Percentiles rank a stretch among this genome's conserved stretches.
These are phyloP conservation scores for Sesbania bispinosa DNA, from an alignment of 306 rosid species.

Conservation along the genomic window DNA sequence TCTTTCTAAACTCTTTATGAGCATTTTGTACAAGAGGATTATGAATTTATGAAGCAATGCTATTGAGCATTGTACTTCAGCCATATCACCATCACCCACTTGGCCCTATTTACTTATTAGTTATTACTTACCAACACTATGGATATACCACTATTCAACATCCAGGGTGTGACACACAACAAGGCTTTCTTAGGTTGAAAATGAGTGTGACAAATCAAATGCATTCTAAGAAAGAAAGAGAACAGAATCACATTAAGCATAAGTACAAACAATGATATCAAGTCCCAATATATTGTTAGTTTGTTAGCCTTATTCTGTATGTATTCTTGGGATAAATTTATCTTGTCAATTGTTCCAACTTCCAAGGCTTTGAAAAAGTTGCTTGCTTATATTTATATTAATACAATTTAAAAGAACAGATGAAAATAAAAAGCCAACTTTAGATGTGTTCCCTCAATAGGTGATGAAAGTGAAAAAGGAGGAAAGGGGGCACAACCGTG, in stretches of 20 bases:
- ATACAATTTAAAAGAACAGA: background rate
- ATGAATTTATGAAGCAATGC: background rate
- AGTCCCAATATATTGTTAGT: background rate
- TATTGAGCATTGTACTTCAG: background rate
- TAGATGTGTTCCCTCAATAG: background rate
- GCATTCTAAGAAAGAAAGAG: background rate
- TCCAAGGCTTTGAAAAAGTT: background rate
- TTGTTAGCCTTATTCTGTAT: background rate
- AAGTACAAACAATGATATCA: background rate
- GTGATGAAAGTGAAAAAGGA: constrained; percentile 4
- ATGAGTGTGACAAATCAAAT: background rate
- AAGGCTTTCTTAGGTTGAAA: background rate
- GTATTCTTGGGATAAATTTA: background rate
- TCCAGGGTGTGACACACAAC: background rate
- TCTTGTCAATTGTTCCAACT: constrained; percentile 2
- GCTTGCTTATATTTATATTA: background rate
- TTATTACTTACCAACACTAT: background rate
- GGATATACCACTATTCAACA: background rate
- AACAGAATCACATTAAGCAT: background rate
- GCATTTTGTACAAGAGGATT: background rate
- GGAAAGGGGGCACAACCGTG: background rate
- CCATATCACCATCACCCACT: background rate
- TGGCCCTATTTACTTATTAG: background rate
- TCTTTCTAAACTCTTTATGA: constrained; percentile 10
- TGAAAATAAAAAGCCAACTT: background rate